phyloP scores from a whole-genome alignment of 2,329 filamentous ascomycete genomes.

The Aspergillus ochraceus region DNA sequence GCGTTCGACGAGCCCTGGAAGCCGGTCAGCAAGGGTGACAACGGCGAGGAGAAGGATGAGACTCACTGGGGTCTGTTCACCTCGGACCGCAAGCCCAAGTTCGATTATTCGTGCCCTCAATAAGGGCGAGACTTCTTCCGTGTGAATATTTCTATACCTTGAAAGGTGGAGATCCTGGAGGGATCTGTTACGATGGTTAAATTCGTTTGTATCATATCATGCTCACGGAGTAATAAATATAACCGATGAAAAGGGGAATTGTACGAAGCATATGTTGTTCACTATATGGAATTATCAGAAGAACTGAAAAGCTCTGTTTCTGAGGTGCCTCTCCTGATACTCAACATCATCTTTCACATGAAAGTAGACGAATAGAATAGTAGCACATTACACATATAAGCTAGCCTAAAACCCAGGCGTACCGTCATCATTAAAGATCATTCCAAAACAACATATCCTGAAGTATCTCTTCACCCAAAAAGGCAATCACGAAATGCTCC shows the following conservation, averaged over 20 bases:
- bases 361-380: too few species aligned
- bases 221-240: not conserved
- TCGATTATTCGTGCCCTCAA: conserved; percentile 48
- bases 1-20: conserved; percentile 74
- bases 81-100: conserved; percentile 60
- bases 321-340: too few species aligned
- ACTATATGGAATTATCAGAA: too few species aligned
- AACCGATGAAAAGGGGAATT: not conserved
- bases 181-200: not conserved
- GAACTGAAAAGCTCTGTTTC: too few species aligned
- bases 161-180: too few species aligned
- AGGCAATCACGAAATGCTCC: conserved; percentile 23
- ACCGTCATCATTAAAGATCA: conserved; percentile 19
- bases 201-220: conserved; percentile 16
- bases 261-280: too few species aligned
- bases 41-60: conserved; percentile 63
- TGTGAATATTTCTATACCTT: too few species aligned
- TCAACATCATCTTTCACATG: too few species aligned
- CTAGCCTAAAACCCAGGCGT: too few species aligned
- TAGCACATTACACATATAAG: too few species aligned
- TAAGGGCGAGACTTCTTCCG: not conserved
- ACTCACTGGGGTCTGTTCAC: conserved; percentile 70
- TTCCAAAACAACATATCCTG: conserved; percentile 20
- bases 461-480: conserved; percentile 15
- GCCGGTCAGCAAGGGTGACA: conserved; percentile 62